Evolutionary conservation across 257 asterid genomes (phyloP).

Genomic region (Lycium barbarum): DNA sequence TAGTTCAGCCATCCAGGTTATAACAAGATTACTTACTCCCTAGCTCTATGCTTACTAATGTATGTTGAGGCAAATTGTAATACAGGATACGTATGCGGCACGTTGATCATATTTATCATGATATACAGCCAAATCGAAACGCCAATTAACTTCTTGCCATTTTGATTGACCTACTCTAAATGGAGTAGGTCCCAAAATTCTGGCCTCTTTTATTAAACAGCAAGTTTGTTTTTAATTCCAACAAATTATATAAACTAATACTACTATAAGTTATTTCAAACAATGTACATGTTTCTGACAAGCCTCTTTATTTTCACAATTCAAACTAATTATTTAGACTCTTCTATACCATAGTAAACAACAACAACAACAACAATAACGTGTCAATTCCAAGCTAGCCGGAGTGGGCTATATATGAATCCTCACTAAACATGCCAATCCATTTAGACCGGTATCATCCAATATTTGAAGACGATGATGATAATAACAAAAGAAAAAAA

Average conservation of each 20-base stretch:
- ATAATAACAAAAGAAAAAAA: neutral
- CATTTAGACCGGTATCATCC: neutral
- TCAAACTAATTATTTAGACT: conserved; percentile 4
- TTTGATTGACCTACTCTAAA: neutral
- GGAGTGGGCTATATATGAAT: neutral
- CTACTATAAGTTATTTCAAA: neutral
- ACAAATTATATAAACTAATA: conserved; percentile 1
- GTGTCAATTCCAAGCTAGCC: conserved; percentile 5
- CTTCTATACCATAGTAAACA: neutral
- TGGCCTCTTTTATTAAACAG: neutral
- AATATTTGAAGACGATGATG: neutral
- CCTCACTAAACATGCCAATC: neutral
- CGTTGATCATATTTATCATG: neutral
- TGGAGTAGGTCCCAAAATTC: neutral
- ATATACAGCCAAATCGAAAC: neutral
- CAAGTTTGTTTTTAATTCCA: neutral
- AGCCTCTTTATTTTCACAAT: neutral
- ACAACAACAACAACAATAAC: neutral
- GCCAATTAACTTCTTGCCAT: neutral
- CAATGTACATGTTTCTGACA: neutral
- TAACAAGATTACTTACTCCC: conserved; percentile 9
- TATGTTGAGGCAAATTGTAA: neutral
- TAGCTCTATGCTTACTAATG: conserved; percentile 3
- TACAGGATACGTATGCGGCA: neutral
- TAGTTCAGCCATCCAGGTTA: conserved; percentile 12